Evolutionary conservation across 768 basidiomycete genomes (phyloP), one percentile per base, ranked within the genome.

Genomic region (Amanita polypyramis): DNA sequence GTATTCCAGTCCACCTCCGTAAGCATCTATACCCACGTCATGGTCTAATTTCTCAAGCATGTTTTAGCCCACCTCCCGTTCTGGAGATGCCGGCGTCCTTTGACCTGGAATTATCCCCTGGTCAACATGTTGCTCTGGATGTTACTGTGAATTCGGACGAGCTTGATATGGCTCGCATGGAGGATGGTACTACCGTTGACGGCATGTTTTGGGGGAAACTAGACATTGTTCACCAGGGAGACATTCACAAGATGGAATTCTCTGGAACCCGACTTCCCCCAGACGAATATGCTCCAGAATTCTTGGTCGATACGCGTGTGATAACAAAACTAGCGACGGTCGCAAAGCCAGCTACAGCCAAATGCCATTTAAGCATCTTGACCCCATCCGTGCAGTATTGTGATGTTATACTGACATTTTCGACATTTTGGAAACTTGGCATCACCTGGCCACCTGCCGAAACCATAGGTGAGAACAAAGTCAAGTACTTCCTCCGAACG

Each of bases 201-300:
- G 89, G 89, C 34, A 68, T 77, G 63, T 92, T 90, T 65, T 91
- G 85, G 86, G 89, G 89, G 3, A 90, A 90, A 59, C 77, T 92
- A 46, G 79, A 79, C 54, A 86, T 92, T 43, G 76, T 89, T 10
- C 89, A 92, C 58, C 68, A 76, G 1, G 85, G 80, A 27, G 84
- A 86, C 56, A 80, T 66, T 14, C 89, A 92, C 63, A 73, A 73
- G 48, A 76, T 92, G 75, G 89, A 90, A 55, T 92, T 92, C 60
- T 80, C 65, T 44, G 89, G 89, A 20, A 88, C 89, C 20, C 79
- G 82, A 25, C 70, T 90, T 52, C 71, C 72, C 41, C 74, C 75
- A 42, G 75, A 80, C 37, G 79, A 82, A 43, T 74, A 79, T 55
- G 70, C 79, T 3, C 75, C 77, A 2, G 84, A 86, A 29, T 70